phyloP scores from a whole-genome alignment of 2,329 filamentous ascomycete genomes.

The Trichophyton rubrum region DNA sequence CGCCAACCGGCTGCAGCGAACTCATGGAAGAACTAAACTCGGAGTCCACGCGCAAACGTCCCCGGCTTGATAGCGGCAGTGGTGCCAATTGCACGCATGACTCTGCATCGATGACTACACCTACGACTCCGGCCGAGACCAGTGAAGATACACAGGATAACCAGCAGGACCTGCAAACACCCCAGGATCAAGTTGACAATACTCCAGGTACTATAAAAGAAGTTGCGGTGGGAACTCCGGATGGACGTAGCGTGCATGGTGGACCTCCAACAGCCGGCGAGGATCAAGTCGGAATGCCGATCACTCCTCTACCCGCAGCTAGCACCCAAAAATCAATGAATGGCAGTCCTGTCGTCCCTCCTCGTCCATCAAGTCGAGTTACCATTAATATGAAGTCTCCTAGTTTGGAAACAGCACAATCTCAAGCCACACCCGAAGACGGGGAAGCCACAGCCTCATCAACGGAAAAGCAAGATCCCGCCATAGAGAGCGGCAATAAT shows the following conservation, averaged over 20 bases:
- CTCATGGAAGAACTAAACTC: slow-evolving; percentile 31
- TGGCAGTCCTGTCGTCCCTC: slow-evolving; percentile 7
- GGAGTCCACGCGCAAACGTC: slow-evolving; percentile 34
- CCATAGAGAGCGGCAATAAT: not conserved
- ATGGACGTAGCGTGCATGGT: not conserved
- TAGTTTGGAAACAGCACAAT: not conserved
- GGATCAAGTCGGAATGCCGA: not conserved
- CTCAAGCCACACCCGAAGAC: not conserved
- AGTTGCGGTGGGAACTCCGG: not conserved
- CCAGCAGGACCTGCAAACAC: not conserved
- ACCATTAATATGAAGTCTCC: slow-evolving; percentile 36
- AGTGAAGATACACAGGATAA: not conserved
- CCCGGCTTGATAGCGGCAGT: slow-evolving; percentile 34
- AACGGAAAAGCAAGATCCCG: not conserved
- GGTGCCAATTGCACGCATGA: slow-evolving; percentile 22
- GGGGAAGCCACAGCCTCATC: not conserved
- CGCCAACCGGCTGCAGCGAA: slow-evolving; percentile 15
- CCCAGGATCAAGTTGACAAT: not conserved
- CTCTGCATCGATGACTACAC: slow-evolving; percentile 24
- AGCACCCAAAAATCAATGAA: not conserved
- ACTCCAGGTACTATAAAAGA: not conserved
- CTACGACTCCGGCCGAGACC: slow-evolving; percentile 15
- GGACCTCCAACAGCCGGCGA: not conserved
- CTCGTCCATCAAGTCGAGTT: slow-evolving; percentile 32
- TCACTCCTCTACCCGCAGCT: not conserved